phyloP scores from a whole-genome alignment of 768 basidiomycete genomes.

The Hortiboletus flavorubellus region DNA sequence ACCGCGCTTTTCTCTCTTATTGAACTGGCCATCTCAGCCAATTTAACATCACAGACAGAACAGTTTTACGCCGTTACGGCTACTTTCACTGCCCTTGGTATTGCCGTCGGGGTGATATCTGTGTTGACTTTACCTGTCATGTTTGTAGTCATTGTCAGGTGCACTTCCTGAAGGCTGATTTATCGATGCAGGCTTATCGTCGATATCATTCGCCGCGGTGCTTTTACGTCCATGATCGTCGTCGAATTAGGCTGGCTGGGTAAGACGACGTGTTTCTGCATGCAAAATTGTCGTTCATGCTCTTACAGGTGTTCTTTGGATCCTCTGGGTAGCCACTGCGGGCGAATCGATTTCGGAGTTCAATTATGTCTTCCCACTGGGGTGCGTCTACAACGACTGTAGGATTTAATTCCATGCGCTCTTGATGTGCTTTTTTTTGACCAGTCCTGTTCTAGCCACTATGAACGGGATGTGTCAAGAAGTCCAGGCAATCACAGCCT shows the following conservation, averaged over 20 bases:
- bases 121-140: slow-evolving; percentile 30
- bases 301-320: slow-evolving; percentile 30
- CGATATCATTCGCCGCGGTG: slow-evolving; percentile 35
- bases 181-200: slow-evolving; percentile 30
- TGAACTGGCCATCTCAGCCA: slow-evolving; percentile 28
- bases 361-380: slow-evolving; percentile 5
- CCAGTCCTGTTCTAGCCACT: slow-evolving; percentile 8
- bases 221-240: slow-evolving; percentile 37
- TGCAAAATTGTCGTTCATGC: neutral
- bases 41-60: slow-evolving; percentile 23
- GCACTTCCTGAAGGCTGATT: neutral
- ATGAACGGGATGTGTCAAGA: slow-evolving; percentile 25
- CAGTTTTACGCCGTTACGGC: slow-evolving; percentile 7
- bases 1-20: slow-evolving; percentile 29
- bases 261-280: slow-evolving; percentile 17
- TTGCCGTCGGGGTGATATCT: slow-evolving; percentile 30
- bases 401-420: neutral
- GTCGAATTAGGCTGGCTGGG: slow-evolving; percentile 38
- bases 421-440: neutral
- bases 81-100: slow-evolving; percentile 26
- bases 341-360: slow-evolving; percentile 21
- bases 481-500: slow-evolving; percentile 31
- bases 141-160: slow-evolving; percentile 6
- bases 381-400: slow-evolving; percentile 8
- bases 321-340: slow-evolving; percentile 40